phyloP scores from a whole-genome alignment of 352 stramenopile species.

The Phytophthora litchii region DNA sequence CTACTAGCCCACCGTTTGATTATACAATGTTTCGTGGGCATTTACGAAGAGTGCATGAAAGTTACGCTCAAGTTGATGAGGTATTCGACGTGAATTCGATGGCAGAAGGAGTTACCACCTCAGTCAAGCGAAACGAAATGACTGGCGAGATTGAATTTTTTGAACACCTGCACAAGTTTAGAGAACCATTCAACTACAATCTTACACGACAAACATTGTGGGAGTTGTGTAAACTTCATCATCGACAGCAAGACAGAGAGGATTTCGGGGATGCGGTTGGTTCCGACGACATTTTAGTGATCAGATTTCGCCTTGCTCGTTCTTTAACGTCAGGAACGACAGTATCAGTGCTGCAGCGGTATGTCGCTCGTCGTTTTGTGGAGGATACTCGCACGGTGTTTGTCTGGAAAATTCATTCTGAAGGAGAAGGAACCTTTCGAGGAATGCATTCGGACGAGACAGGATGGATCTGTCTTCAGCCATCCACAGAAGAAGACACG shows the following conservation, averaged over 20 bases:
- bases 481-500: slow-evolving; percentile 5
- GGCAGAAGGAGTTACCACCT: slow-evolving; percentile 6
- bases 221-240: slow-evolving; percentile 11
- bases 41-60: slow-evolving; percentile 24
- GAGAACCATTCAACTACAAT: slow-evolving; percentile 27
- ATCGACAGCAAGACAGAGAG: slow-evolving; percentile 26
- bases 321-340: slow-evolving; percentile 5
- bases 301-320: slow-evolving; percentile 27
- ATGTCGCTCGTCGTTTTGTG: slow-evolving; percentile 37
- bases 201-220: slow-evolving; percentile 23
- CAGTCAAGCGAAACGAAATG: slow-evolving; percentile 7
- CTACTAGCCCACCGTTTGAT: slow-evolving; percentile 18
- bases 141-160: slow-evolving; percentile 24
- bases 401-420: slow-evolving; percentile 48
- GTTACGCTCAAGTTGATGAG: slow-evolving; percentile 18
- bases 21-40: slow-evolving; percentile 32
- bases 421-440: slow-evolving; percentile 40
- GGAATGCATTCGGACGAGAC: slow-evolving; percentile 57
- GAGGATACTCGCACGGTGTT: slow-evolving; percentile 46
- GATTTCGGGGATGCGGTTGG: slow-evolving; percentile 21
- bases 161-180: slow-evolving; percentile 23
- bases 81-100: slow-evolving; percentile 19
- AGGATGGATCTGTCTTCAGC: slow-evolving; percentile 37
- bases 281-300: slow-evolving; percentile 30
- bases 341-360: slow-evolving; percentile 20